Base-by-base conservation (phyloP, 2,329 filamentous ascomycete genomes). In the Coniochaeta sp. region DNA sequence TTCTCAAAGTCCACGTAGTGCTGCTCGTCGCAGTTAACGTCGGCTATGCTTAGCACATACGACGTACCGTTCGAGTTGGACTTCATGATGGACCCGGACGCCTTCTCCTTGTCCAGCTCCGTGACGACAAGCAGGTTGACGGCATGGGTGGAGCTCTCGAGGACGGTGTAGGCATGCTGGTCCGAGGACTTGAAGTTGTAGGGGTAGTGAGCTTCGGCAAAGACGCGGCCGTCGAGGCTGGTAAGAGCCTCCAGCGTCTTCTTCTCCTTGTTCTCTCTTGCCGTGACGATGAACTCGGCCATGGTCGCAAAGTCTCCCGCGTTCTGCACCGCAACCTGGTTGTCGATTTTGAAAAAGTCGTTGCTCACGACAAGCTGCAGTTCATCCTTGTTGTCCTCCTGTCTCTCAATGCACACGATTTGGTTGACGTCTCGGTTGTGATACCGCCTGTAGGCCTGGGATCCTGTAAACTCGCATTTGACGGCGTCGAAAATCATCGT, bases 61-160 rank as follows among this genome's bases (percentile, higher is more conserved):
- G 90, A 95, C 0, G 95, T 99, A 59, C 95, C 95, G 70, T 99
- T 98, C 68, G 92, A 97, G 77, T 99, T 99, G 70, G 92, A 97
- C 83, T 98, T 99, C 74, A 99, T 86, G 66, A 99, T 91, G 26
- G 89, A 89, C 40, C 95, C 95, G 67, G 90, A 92, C 62, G 89
- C 84, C 57, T 83, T 84, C 19, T 85, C 88, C 57, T 79, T 71
- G 3, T 78, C 77, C 44, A 81, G 82, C 67, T 89, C 88, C 44
- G 91, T 90, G 0, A 89, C 92, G 55, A 98, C 93, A 69, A 98
- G 96, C 61, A 99, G 77, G 75, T 98, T 98, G 61, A 99, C 83
- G 1, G 95, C 90, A 73, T 98, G 93, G 0, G 92, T 96, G 1
- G 91, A 95, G 74, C 93, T 97, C 71, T 97, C 93, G 32, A 99